phyloP scores from a whole-genome alignment of 1,139 yeast species.

The Magnusiomyces suaveolens region DNA sequence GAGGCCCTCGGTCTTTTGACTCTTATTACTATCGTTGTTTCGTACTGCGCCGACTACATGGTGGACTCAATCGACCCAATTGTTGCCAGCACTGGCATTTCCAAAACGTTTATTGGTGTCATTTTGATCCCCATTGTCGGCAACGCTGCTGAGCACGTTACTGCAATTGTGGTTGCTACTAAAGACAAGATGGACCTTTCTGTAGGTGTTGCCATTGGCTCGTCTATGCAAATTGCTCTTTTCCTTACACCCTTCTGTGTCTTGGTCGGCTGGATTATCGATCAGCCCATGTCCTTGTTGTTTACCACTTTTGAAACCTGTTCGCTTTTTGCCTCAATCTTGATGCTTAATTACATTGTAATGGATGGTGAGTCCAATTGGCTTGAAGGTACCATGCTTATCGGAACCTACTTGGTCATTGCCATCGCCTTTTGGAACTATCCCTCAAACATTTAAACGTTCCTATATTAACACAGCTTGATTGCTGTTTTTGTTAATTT shows the following conservation, averaged over 20 bases:
- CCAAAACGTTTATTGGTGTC: conserved; percentile 90
- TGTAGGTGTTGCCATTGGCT: conserved; percentile 94
- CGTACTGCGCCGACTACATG: conserved; percentile 84
- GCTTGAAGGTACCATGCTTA: conserved; percentile 90
- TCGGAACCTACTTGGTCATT: conserved; percentile 74
- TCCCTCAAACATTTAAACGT: too few species aligned
- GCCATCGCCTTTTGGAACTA: conserved; percentile 83
- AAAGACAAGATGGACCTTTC: conserved; percentile 97
- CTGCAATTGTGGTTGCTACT: conserved; percentile 89
- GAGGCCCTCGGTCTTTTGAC: conserved; percentile 36
- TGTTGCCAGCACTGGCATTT: conserved; percentile 72
- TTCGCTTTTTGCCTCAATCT: conserved; percentile 76
- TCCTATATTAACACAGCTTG: too few species aligned
- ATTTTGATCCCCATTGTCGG: conserved; percentile 94
- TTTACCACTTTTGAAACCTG: conserved; percentile 92
- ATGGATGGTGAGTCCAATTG: conserved; percentile 93
- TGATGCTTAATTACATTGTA: conserved; percentile 76
- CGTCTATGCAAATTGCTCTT: conserved; percentile 87
- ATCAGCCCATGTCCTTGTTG: conserved; percentile 84
- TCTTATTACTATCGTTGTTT: conserved; percentile 63
- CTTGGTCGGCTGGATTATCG: conserved; percentile 79
- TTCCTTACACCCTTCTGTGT: conserved; percentile 95
- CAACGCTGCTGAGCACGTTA: conserved; percentile 96
- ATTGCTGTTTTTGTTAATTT: too few species aligned
- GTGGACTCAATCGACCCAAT: conserved; percentile 88